These are phyloP conservation scores for Cubamyces lactineus DNA, from an alignment of 768 basidiomycete genomes.

Conservation along the genomic window DNA sequence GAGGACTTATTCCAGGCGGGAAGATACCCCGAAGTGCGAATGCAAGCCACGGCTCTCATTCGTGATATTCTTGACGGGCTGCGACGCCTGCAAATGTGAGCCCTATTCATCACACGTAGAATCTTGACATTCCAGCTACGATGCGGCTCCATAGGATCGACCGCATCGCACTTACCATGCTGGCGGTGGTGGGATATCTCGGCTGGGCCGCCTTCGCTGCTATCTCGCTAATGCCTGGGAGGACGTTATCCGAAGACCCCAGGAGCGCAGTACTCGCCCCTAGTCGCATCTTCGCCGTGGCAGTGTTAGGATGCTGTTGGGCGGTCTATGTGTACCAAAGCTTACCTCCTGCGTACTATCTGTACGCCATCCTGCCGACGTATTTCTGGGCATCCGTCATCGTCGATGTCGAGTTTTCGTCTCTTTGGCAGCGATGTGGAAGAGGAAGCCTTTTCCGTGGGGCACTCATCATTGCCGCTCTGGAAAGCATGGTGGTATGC, in stretches of 20 bases:
- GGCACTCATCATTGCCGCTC: conserved; percentile 43
- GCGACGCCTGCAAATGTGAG: conserved; percentile 74
- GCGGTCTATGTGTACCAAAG: conserved; percentile 58
- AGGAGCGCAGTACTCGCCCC: conserved; percentile 20
- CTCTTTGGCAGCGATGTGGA: neutral
- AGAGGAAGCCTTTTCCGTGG: conserved; percentile 28
- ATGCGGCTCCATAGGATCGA: conserved; percentile 55
- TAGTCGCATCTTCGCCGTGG: conserved; percentile 29
- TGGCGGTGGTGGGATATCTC: conserved; percentile 72
- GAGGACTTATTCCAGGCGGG: conserved; percentile 39
- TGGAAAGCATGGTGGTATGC: conserved; percentile 79
- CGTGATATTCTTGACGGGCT: conserved; percentile 58
- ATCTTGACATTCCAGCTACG: neutral
- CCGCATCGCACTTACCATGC: conserved; percentile 66
- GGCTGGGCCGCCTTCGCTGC: conserved; percentile 81
- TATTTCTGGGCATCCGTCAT: conserved; percentile 74
- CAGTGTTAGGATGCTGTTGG: conserved; percentile 44
- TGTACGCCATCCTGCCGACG: conserved; percentile 74
- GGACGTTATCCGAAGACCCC: conserved; percentile 31
- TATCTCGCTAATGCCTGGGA: conserved; percentile 52
- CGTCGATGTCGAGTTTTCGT: conserved; percentile 5
- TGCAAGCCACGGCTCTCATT: conserved; percentile 56
- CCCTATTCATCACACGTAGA: conserved; percentile 6
- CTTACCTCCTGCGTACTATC: conserved; percentile 71
- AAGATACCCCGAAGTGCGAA: conserved; percentile 54